Evolutionary conservation across 495 filamentous ascomycete genomes (phyloP), one percentile per base, ranked within the genome.

Genomic region (Paragyromitra xinjiangensis): DNA sequence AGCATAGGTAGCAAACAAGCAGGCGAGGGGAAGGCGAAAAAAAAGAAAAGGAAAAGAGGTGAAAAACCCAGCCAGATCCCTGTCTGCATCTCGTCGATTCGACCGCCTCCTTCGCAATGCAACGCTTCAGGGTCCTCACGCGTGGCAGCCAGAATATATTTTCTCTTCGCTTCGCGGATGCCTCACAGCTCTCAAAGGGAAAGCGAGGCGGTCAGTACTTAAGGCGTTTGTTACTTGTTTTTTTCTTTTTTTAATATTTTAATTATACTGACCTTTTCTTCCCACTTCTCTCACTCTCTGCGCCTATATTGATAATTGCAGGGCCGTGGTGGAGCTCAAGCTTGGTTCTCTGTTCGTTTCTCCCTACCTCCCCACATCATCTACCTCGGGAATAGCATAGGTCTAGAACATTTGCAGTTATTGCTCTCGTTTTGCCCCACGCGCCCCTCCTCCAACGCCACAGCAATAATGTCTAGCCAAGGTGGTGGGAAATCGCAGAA

Each of bases 41-140:
- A 76, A 68, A 74, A 68, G 29, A 53, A 67, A 67, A 69, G 45
- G 40, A 24, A 61, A 51, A 64, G 5, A 63, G 9, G 50, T 48
- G 59, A 78, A 78, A 78, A 69, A 63, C 64, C 73, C 61, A 64
- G 61, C 58, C 51, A 71, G 76, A 78, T 78, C 76, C 76, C 76
- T 78, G 73, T 50, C 64, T 77, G 64, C 75, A 73, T 78, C 71
- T 58, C 71, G 65, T 76, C 72, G 73, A 78, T 78, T 79, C 73
- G 65, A 59, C 75, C 51, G 65, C 59, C 70, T 69, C 64, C 75
- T 58, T 76, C 73, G 42, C 59, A 71, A 75, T 79, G 77, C 73
- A 78, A 78, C 66, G 42, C 51, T 79, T 79, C 73, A 79, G 77
- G 77, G 73, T 77, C 77, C 63, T 78, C 66, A 77, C 77, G 73